Conservation (phyloP, 2,329 filamentous ascomycete species). For the Neophaeococcomyces aloes region DNA sequence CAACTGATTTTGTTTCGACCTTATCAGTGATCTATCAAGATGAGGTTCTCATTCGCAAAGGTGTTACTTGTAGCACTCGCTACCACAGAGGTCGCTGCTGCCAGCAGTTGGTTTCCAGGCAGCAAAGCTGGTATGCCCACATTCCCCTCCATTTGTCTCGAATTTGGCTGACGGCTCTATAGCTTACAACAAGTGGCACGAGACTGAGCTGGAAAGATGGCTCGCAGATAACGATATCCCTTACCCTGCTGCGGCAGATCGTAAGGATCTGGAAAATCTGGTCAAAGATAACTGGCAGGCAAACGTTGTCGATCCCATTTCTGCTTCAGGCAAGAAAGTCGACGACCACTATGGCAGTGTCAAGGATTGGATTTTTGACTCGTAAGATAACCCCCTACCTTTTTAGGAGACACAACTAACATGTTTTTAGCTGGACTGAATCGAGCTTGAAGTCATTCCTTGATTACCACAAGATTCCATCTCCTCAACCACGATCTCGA, state of each 20-base stretch:
- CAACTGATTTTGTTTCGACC: neutral
- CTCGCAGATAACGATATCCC: constrained; percentile 84
- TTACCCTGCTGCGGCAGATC: constrained; percentile 79
- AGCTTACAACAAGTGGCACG: constrained; percentile 99
- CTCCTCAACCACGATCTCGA: constrained; percentile 77
- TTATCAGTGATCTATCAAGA: constrained; percentile 32
- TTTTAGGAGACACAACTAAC: constrained; percentile 28
- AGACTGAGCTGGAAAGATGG: constrained; percentile 96
- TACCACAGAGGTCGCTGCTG: constrained; percentile 53
- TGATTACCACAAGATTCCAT: constrained; percentile 77
- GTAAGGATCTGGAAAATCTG: constrained; percentile 86
- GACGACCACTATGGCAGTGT: constrained; percentile 60
- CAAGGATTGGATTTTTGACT: constrained; percentile 87
- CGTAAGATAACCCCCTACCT: constrained; percentile 37
- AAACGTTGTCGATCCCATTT: constrained; percentile 62
- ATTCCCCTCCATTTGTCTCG: constrained; percentile 1
- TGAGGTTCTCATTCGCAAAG: constrained; percentile 65
- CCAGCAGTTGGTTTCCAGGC: constrained; percentile 63
- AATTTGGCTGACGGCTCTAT: constrained; percentile 19
- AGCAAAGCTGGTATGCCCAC: constrained; percentile 61
- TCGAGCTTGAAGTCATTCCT: constrained; percentile 89
- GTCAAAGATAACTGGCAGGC: constrained; percentile 82
- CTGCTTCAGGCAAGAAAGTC: constrained; percentile 66
- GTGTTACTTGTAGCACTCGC: constrained; percentile 62
- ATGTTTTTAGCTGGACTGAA: constrained; percentile 63